Evolutionary conservation across 78 protist species (phyloP).

Genomic region (Dictyostelium firmibasis): DNA sequence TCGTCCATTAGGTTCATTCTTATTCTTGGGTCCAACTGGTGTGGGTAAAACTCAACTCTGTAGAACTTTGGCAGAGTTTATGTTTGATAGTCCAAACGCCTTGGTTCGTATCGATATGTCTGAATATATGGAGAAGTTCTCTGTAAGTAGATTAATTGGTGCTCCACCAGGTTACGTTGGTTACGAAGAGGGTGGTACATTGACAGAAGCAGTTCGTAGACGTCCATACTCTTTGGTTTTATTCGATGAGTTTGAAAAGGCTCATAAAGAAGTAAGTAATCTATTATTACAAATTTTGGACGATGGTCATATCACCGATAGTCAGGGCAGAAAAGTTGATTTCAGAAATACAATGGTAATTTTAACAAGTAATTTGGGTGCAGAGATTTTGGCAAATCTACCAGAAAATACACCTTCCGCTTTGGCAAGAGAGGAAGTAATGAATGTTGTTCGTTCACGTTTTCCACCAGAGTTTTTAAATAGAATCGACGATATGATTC

Average conservation of each 20-base stretch:
- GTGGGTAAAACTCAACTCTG: conserved; percentile 97
- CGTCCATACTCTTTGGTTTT: conserved; percentile 96
- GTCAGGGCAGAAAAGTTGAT: conserved; percentile 96
- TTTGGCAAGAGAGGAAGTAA: conserved; percentile 80
- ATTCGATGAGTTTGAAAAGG: conserved; percentile 86
- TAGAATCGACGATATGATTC: conserved; percentile 95
- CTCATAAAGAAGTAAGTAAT: conserved; percentile 94
- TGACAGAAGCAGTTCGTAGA: conserved; percentile 98
- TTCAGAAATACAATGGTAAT: conserved; percentile 95
- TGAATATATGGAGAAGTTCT: conserved; percentile 98
- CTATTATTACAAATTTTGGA: conserved; percentile 98
- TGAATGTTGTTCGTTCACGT: conserved; percentile 80
- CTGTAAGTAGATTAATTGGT: conserved; percentile 98
- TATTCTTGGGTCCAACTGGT: conserved; percentile 96
- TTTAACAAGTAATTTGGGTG: conserved; percentile 96
- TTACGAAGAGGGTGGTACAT: conserved; percentile 98
- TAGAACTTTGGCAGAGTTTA: conserved; percentile 94
- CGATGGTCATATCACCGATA: conserved; percentile 98
- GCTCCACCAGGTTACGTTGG: conserved; percentile 99
- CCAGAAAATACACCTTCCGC: conserved; percentile 52
- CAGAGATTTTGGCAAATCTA: conserved; percentile 79
- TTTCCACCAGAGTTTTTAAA: conserved; percentile 98
- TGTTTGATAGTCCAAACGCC: conserved; percentile 94
- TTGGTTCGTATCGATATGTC: conserved; percentile 98
- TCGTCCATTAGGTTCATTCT: conserved; percentile 96